Conservation (phyloP, 2,329 filamentous ascomycete species). For the Lachnellula hyalina region DNA sequence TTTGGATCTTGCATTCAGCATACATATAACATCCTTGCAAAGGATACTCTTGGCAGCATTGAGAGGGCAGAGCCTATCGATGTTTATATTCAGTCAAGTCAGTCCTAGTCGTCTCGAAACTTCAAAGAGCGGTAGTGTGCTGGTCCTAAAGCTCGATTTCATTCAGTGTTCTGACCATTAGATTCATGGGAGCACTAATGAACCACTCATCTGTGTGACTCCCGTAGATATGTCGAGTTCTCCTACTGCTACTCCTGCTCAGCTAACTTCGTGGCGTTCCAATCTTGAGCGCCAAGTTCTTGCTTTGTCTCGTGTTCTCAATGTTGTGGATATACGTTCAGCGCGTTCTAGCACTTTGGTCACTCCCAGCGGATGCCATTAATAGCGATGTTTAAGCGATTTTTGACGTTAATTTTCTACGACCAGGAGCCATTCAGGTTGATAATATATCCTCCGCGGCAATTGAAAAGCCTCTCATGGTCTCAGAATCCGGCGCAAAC, state of each 20-base stretch:
- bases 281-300: constrained; percentile 32
- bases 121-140: constrained; percentile 13
- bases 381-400: not conserved
- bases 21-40: too few relatives aligned
- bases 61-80: constrained; percentile 16
- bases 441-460: constrained; percentile 33
- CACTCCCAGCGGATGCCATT: constrained; percentile 21
- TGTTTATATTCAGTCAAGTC: constrained; percentile 19
- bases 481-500: constrained; percentile 27
- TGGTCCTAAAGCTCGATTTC: constrained; percentile 33
- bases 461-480: constrained; percentile 31
- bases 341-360: constrained; percentile 27
- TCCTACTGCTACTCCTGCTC: constrained; percentile 17
- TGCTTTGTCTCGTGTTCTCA: constrained; percentile 27
- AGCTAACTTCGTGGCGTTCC: constrained; percentile 30
- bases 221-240: constrained; percentile 23
- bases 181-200: constrained; percentile 32
- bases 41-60: constrained; percentile 15
- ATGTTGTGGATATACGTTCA: constrained; percentile 32
- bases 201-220: constrained; percentile 28
- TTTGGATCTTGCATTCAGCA: too few relatives aligned
- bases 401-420: too few relatives aligned
- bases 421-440: constrained; percentile 33
- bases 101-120: constrained; percentile 20
- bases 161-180: constrained; percentile 35